phyloP scores from a whole-genome alignment of 2,329 filamentous ascomycete genomes.

The Fusarium musae region DNA sequence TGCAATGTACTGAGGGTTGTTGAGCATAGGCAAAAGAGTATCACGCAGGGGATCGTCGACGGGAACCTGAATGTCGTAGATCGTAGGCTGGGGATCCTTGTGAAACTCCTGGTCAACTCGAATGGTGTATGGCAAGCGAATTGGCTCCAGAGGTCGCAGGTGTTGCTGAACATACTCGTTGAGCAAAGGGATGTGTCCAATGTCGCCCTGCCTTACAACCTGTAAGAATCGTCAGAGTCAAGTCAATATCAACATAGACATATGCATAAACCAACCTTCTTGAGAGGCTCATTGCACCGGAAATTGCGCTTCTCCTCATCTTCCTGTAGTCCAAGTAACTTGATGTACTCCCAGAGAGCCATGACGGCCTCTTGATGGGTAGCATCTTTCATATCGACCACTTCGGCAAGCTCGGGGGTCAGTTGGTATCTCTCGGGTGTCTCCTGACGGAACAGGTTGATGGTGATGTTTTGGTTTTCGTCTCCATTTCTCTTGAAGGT shows the following conservation, averaged over 20 bases:
- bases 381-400: conserved; percentile 87
- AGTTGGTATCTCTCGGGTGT: conserved; percentile 85
- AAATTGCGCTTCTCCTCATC: conserved; percentile 95
- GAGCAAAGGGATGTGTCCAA: conserved; percentile 86
- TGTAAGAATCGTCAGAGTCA: conserved; percentile 51
- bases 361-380: conserved; percentile 89
- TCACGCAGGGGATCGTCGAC: conserved; percentile 84
- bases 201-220: conserved; percentile 79
- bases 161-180: conserved; percentile 83
- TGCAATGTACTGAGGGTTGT: conserved; percentile 75
- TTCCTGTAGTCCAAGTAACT: conserved; percentile 85
- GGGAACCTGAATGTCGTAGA: conserved; percentile 89
- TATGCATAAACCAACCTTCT: conserved; percentile 67
- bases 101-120: conserved; percentile 89
- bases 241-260: background rate
- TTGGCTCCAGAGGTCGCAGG: conserved; percentile 80
- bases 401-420: conserved; percentile 80
- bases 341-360: conserved; percentile 95
- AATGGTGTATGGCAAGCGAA: conserved; percentile 91
- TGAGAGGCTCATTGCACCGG: conserved; percentile 85
- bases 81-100: conserved; percentile 77
- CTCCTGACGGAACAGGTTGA: conserved; percentile 88
- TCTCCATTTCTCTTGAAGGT: conserved; percentile 93
- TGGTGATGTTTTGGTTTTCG: conserved; percentile 89
- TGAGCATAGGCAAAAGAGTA: conserved; percentile 72